phyloP scores from a whole-genome alignment of 2,329 filamentous ascomycete genomes.

The Fusarium paranaense region DNA sequence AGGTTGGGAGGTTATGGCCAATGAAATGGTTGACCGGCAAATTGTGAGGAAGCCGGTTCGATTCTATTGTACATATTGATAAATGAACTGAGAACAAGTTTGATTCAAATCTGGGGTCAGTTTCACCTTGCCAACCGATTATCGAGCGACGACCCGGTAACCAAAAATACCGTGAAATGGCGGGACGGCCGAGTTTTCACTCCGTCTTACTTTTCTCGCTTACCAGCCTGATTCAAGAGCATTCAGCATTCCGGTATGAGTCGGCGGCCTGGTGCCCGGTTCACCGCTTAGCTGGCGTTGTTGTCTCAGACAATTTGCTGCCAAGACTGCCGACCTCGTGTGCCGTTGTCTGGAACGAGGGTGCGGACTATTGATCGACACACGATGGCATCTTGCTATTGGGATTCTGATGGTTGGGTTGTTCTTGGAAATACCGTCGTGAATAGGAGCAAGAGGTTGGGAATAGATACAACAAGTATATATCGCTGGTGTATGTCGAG shows the following conservation, averaged over 20 bases:
- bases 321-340: conserved; percentile 3
- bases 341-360: conserved; percentile 25
- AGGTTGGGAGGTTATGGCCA: not conserved
- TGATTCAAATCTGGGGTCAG: not conserved
- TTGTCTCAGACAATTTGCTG: conserved; percentile 17
- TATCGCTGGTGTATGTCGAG: not conserved
- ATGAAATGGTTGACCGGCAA: not conserved
- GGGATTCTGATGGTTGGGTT: not conserved
- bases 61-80: not conserved
- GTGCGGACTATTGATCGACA: not conserved
- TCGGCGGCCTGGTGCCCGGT: not conserved
- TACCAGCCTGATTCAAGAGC: not conserved
- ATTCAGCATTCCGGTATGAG: not conserved
- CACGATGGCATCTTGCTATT: not conserved
- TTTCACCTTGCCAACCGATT: not conserved
- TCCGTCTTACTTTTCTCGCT: not conserved
- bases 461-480: not conserved
- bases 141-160: not conserved
- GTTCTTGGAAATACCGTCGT: not conserved
- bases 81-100: not conserved
- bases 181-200: not conserved
- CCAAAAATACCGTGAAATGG: not conserved
- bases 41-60: not conserved
- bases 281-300: not conserved
- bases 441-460: not conserved